Percentiles rank a stretch among this genome's conserved stretches.
phyloP scores from a whole-genome alignment of 2,329 filamentous ascomycete genomes.

The Fusarium coicis region DNA sequence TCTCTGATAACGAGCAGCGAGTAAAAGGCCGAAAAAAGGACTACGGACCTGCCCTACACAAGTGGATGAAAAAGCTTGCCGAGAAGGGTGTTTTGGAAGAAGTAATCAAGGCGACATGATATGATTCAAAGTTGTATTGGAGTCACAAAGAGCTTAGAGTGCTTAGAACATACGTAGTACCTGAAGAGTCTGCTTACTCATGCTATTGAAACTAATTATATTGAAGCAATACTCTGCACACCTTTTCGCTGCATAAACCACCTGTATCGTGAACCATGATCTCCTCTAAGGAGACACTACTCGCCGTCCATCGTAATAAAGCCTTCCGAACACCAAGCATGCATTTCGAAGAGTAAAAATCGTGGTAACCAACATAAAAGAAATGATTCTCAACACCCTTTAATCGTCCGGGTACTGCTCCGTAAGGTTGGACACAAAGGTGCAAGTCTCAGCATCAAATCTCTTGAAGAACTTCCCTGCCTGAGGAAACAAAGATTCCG shows the following conservation, averaged over 20 bases:
- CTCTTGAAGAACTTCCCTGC: constrained; percentile 91
- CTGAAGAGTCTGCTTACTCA: neutral
- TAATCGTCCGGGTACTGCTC: constrained; percentile 91
- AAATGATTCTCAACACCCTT: constrained; percentile 2
- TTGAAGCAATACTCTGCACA: neutral
- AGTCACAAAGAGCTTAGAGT: neutral
- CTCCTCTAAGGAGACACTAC: neutral
- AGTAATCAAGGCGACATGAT: constrained; percentile 44
- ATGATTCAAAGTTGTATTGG: neutral
- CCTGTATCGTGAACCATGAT: neutral
- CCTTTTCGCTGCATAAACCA: neutral
- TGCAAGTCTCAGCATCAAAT: constrained; percentile 73
- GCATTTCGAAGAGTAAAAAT: constrained; percentile 1
- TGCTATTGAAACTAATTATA: constrained; percentile 14
- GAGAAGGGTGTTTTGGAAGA: constrained; percentile 70
- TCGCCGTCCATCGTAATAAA: neutral
- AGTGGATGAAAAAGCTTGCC: constrained; percentile 76
- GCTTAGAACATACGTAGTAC: neutral
- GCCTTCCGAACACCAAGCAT: constrained; percentile 5
- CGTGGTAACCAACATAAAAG: neutral
- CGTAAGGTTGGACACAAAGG: constrained; percentile 82
- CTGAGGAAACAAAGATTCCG: constrained; percentile 69
- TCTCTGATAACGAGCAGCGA: constrained; percentile 61
- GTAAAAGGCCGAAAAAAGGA: constrained; percentile 71
- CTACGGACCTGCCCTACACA: constrained; percentile 74